phyloP scores from a whole-genome alignment of 2,329 filamentous ascomycete genomes.

The Periglandula ipomoeae region DNA sequence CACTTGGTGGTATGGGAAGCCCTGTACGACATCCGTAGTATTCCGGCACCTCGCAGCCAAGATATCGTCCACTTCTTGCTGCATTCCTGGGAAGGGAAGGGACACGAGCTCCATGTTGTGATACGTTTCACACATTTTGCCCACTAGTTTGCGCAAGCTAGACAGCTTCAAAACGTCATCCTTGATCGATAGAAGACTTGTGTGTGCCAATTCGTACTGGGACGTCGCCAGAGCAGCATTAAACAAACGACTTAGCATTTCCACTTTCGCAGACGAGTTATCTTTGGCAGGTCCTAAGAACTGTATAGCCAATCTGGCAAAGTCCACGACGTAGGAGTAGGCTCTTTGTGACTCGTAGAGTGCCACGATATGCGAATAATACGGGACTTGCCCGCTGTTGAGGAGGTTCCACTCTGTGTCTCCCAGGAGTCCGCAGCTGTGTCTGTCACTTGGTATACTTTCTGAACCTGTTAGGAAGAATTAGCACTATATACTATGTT shows the following conservation, averaged over 20 bases:
- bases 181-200: slow-evolving; percentile 63
- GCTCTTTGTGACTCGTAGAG: slow-evolving; percentile 73
- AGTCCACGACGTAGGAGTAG: slow-evolving; percentile 75
- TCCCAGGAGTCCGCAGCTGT: slow-evolving; percentile 60
- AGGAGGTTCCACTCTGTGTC: slow-evolving; percentile 62
- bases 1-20: slow-evolving; percentile 80
- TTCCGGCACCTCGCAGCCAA: slow-evolving; percentile 63
- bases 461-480: slow-evolving; percentile 28
- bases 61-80: slow-evolving; percentile 69
- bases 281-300: slow-evolving; percentile 33
- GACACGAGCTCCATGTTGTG: slow-evolving; percentile 59
- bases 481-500: background rate
- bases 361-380: slow-evolving; percentile 77
- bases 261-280: slow-evolving; percentile 42
- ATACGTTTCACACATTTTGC: slow-evolving; percentile 59
- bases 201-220: slow-evolving; percentile 75
- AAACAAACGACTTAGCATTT: slow-evolving; percentile 78
- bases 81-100: slow-evolving; percentile 70
- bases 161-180: slow-evolving; percentile 63
- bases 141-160: slow-evolving; percentile 60
- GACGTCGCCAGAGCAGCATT: slow-evolving; percentile 69
- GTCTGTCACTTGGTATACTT: slow-evolving; percentile 38
- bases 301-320: slow-evolving; percentile 66
- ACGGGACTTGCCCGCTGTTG: slow-evolving; percentile 67
- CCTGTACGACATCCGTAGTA: slow-evolving; percentile 53